phyloP scores from a whole-genome alignment of 371 early-diverging fungal genomes.

The Cokeromyces recurvatus region DNA sequence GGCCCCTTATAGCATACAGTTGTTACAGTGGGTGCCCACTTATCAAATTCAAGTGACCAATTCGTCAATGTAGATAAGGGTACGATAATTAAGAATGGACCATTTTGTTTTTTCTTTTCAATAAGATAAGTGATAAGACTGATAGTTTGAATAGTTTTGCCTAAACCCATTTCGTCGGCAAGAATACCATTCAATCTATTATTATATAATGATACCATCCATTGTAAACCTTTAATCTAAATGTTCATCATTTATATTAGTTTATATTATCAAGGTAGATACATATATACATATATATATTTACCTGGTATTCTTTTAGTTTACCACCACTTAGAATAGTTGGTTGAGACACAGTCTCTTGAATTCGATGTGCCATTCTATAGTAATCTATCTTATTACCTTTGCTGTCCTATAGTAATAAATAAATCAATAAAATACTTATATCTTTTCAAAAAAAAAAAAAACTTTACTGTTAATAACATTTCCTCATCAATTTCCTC shows the following conservation, averaged over 20 bases:
- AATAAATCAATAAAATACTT: slow-evolving; percentile 4
- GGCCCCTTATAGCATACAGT: slow-evolving; percentile 91
- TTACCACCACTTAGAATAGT: slow-evolving; percentile 78
- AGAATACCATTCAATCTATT: slow-evolving; percentile 96
- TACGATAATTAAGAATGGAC: slow-evolving; percentile 93
- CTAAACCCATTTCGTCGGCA: slow-evolving; percentile 98
- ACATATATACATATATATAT: not conserved
- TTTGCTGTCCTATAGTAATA: too few species aligned
- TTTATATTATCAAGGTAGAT: not conserved
- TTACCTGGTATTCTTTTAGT: slow-evolving; percentile 92
- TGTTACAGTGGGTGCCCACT: slow-evolving; percentile 94
- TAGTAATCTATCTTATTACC: slow-evolving; percentile 78
- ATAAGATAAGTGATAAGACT: slow-evolving; percentile 93
- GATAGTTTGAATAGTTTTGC: slow-evolving; percentile 98
- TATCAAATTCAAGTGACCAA: slow-evolving; percentile 96
- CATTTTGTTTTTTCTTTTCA: slow-evolving; percentile 85
- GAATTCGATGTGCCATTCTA: slow-evolving; percentile 76
- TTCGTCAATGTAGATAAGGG: slow-evolving; percentile 96
- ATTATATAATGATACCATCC: slow-evolving; percentile 98
- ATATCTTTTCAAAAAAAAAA: not conserved
- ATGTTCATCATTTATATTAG: not conserved
- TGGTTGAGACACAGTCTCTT: slow-evolving; percentile 82
- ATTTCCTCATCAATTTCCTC: slow-evolving; percentile 57
- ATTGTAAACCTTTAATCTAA: slow-evolving; percentile 93
- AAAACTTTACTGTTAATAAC: slow-evolving; percentile 21